These are phyloP conservation scores for Neurospora discreta DNA, from an alignment of 495 filamentous ascomycete species.

Conservation along the genomic window DNA sequence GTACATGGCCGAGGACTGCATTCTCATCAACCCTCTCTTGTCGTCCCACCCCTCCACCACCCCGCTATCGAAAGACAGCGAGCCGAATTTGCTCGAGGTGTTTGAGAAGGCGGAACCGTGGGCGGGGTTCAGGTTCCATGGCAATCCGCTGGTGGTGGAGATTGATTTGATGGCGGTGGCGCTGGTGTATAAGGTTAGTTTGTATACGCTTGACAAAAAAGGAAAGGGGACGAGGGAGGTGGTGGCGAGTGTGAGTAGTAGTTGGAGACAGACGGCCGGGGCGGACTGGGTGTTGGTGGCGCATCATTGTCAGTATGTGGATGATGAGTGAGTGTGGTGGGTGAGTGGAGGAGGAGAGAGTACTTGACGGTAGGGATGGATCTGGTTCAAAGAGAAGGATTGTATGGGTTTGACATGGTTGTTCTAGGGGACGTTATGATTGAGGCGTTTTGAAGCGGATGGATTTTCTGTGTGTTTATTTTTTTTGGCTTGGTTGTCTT, in stretches of 20 bases:
- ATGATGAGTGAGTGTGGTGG: conserved; percentile 5
- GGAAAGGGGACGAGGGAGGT: conserved; percentile 15
- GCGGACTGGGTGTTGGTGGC: conserved; percentile 25
- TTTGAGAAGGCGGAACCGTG: conserved; percentile 14
- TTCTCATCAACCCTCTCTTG: conserved; percentile 28
- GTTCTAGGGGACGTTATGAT: too few relatives aligned
- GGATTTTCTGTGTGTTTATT: too few relatives aligned
- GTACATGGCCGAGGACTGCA: conserved; percentile 26
- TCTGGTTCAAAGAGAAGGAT: too few relatives aligned
- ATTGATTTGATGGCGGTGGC: conserved; percentile 25
- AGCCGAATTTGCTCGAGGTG: conserved; percentile 12
- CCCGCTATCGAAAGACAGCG: conserved; percentile 15
- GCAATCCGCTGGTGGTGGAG: conserved; percentile 23
- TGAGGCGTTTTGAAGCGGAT: too few relatives aligned
- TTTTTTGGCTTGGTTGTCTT: too few relatives aligned
- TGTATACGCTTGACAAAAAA: conserved; percentile 12
- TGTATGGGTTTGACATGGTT: too few relatives aligned
- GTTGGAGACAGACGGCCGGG: conserved; percentile 26
- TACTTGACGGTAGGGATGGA: too few relatives aligned
- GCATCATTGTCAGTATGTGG: conserved; percentile 18
- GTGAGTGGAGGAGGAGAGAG: too few relatives aligned
- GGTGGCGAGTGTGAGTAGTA: conserved; percentile 11
- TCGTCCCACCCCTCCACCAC: background rate
- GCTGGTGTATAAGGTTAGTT: conserved; percentile 19
- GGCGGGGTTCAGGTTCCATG: conserved; percentile 16